phyloP scores from a whole-genome alignment of 371 early-diverging fungal genomes.

The Sporodiniella umbellata region DNA sequence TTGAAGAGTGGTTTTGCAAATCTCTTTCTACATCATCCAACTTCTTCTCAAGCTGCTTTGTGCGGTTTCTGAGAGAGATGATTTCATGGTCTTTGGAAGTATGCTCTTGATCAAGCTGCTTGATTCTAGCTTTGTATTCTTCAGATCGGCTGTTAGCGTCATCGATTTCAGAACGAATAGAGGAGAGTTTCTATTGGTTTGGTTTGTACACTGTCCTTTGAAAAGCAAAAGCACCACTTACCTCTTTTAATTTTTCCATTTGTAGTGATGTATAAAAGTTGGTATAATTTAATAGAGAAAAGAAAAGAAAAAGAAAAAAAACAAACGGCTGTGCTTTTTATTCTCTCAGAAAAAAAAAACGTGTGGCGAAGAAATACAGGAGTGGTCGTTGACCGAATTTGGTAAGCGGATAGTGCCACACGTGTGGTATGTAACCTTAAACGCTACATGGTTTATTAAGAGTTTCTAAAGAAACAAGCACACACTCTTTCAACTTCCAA shows the following conservation, averaged over 20 bases:
- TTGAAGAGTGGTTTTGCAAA: conserved; percentile 55
- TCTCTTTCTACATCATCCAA: conserved; percentile 61
- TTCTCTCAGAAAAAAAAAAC: conserved; percentile 1
- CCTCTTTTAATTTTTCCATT: conserved; percentile 26
- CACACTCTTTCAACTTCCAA: conserved; percentile 28
- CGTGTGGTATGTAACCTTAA: neutral
- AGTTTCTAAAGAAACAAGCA: conserved; percentile 11
- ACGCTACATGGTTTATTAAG: neutral
- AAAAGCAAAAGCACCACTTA: conserved; percentile 3
- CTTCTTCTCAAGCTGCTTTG: conserved; percentile 61
- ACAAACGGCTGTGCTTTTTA: neutral
- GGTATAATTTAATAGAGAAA: neutral
- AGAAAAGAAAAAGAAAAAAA: conserved; percentile 9
- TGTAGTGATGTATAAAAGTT: too few species aligned
- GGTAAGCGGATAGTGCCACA: neutral
- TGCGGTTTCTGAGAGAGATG: conserved; percentile 66
- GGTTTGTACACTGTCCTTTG: too few species aligned
- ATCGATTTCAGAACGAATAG: conserved; percentile 72
- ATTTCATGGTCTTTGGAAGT: conserved; percentile 75
- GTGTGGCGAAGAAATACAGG: neutral
- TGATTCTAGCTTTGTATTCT: conserved; percentile 60
- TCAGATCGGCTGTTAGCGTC: conserved; percentile 64
- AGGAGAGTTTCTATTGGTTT: conserved; percentile 23
- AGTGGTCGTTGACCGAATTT: neutral
- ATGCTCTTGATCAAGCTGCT: conserved; percentile 61